These are phyloP conservation scores for Penicillium sp. DNA, from an alignment of 2,329 filamentous ascomycete genomes.

Conservation along the genomic window DNA sequence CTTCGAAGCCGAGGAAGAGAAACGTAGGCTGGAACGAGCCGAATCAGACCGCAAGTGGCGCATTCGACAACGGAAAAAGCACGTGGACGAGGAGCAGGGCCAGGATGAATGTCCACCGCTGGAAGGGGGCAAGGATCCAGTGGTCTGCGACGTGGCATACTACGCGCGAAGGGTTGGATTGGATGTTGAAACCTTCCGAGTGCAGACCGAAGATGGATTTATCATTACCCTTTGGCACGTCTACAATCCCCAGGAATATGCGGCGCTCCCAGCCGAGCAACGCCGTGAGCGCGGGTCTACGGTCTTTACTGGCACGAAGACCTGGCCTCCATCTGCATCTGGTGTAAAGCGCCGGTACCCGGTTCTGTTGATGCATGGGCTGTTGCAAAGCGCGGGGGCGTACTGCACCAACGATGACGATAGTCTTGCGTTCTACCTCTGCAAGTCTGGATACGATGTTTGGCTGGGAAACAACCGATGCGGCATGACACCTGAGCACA, in stretches of 20 bases:
- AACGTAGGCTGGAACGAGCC: slow-evolving; percentile 58
- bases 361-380: slow-evolving; percentile 81
- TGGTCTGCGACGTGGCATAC: slow-evolving; percentile 78
- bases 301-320: slow-evolving; percentile 57
- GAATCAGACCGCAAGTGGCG: slow-evolving; percentile 66
- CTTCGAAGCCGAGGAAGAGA: slow-evolving; percentile 72
- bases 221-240: slow-evolving; percentile 88
- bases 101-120: slow-evolving; percentile 66
- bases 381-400: slow-evolving; percentile 83
- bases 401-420: slow-evolving; percentile 90
- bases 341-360: slow-evolving; percentile 59
- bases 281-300: slow-evolving; percentile 58
- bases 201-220: slow-evolving; percentile 93
- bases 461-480: slow-evolving; percentile 96
- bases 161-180: slow-evolving; percentile 87
- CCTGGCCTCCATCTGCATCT: slow-evolving; percentile 26
- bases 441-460: slow-evolving; percentile 89
- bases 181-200: slow-evolving; percentile 77
- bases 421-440: slow-evolving; percentile 86
- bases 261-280: slow-evolving; percentile 51
- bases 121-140: slow-evolving; percentile 76
- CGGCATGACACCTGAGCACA: slow-evolving; percentile 78
- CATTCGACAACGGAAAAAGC: slow-evolving; percentile 40
- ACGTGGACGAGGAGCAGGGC: slow-evolving; percentile 42
- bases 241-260: slow-evolving; percentile 77